These are phyloP conservation scores for Pseudocercospora crystallina DNA, from an alignment of 2,329 filamentous ascomycete genomes.

Conservation along the genomic window DNA sequence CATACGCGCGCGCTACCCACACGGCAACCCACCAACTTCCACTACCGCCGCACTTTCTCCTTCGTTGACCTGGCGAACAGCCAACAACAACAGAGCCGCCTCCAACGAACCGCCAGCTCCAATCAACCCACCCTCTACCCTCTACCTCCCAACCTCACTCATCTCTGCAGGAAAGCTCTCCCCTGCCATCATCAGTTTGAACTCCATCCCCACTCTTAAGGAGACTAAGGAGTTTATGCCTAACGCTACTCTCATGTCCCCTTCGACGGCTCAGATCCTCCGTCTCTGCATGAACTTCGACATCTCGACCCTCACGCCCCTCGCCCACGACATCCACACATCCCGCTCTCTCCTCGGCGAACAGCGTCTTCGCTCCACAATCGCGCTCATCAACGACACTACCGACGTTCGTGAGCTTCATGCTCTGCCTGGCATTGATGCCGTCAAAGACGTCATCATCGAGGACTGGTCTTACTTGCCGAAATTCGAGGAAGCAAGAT, in stretches of 20 bases:
- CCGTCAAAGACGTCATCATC: constrained; percentile 18
- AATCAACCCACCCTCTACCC: not conserved
- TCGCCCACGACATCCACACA: constrained; percentile 4
- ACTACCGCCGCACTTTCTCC: no score
- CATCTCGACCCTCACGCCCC: constrained; percentile 11
- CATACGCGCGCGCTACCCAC: constrained; percentile 12
- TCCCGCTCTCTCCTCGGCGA: constrained; percentile 9
- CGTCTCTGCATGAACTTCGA: constrained; percentile 18
- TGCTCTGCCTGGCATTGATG: not conserved
- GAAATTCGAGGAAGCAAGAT: constrained; percentile 11
- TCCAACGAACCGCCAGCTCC: no score
- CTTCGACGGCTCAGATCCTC: constrained; percentile 7
- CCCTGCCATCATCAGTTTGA: not conserved
- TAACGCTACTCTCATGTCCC: constrained; percentile 13
- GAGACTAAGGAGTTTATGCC: constrained; percentile 12
- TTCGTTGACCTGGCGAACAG: no score
- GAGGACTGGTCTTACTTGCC: constrained; percentile 25
- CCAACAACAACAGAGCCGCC: no score
- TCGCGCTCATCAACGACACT: constrained; percentile 20
- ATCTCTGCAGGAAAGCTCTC: not conserved
- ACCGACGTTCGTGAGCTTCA: constrained; percentile 4
- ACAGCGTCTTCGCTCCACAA: constrained; percentile 16
- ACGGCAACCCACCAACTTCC: constrained; percentile 1
- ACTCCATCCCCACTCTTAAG: no score
- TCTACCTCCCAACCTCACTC: constrained; percentile 4